Evolutionary conservation across 306 rosid species (phyloP), one percentile per base, ranked within the genome.

Genomic region (Quercus rubra): DNA sequence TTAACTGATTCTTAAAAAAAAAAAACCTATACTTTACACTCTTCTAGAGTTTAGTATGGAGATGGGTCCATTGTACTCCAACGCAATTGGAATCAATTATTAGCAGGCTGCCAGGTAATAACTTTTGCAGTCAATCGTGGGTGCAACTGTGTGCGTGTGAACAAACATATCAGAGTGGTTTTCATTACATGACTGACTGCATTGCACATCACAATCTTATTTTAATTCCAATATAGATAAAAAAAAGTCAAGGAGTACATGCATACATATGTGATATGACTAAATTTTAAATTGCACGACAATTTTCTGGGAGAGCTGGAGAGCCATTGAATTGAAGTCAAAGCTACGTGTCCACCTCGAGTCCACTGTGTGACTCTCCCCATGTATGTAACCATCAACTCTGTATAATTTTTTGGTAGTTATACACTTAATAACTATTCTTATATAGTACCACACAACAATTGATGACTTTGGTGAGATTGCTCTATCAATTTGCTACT

Each of bases 121-220:
- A 73, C 54, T 55, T 56, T 10, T 41, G 82, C 77, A 35, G 77
- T 21, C 73, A 71, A 55, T 75, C 66, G 76, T 71, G 81, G 68
- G 12, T 1, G 68, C 80, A 59, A 61, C 19, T 5, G 66, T 0
- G 13, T 0, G n/a, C n/a, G 13, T 0, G 46, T 38, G 13, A 31
- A 17, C 4, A 30, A 64, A 30, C 5, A 27, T 35, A 43, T 38
- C n/a, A 59, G 55, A 55, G 35, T 23, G 64, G 54, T 28, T 12
- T 33, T 33, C 21, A 54, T 55, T 77, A 8, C 19, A 15, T n/a
- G n/a, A n/a, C n/a, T 59, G 77, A 74, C 73, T 58, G 58, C 76
- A 27, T 4, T 74, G 71, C 79, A 57, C 79, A 73, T 78, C 82
- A 43, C 20, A 55, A 17, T 11, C 13, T 74, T 12, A 49, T 49